These are phyloP conservation scores for Candida patagonica DNA, from an alignment of 805 yeast genomes.

Conservation along the genomic window DNA sequence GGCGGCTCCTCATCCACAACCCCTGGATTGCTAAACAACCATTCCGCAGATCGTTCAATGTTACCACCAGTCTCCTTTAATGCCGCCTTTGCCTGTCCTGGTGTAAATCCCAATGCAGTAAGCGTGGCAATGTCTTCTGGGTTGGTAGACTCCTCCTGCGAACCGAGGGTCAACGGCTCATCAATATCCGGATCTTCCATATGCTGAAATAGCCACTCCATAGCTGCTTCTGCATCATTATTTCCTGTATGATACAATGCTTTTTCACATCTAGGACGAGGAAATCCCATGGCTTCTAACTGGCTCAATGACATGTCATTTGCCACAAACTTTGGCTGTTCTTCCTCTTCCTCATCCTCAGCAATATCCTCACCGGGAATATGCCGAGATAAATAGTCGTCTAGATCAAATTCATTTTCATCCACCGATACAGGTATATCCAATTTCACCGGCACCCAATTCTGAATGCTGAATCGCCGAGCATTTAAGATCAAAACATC, in stretches of 20 bases:
- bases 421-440: slow-evolving; percentile 59
- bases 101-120: slow-evolving; percentile 69
- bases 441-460: slow-evolving; percentile 84
- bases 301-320: slow-evolving; percentile 43
- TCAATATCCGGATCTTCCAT: slow-evolving; percentile 80
- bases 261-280: slow-evolving; percentile 50
- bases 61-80: slow-evolving; percentile 49
- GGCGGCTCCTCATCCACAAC: slow-evolving; percentile 36
- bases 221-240: slow-evolving; percentile 53
- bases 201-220: slow-evolving; percentile 85
- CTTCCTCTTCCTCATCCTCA: slow-evolving; percentile 27
- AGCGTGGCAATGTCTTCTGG: slow-evolving; percentile 34
- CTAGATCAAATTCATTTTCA: slow-evolving; percentile 37
- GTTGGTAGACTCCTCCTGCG: slow-evolving; percentile 14
- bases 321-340: slow-evolving; percentile 36
- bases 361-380: slow-evolving; percentile 34
- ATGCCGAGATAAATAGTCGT: slow-evolving; percentile 34
- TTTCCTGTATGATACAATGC: slow-evolving; percentile 74
- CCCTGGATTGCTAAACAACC: slow-evolving; percentile 71
- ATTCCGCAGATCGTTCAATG: slow-evolving; percentile 73
- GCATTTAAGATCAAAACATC: slow-evolving; percentile 61
- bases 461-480: slow-evolving; percentile 70
- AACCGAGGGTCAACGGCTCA: slow-evolving; percentile 38
- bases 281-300: slow-evolving; percentile 81
- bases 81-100: slow-evolving; percentile 62